These are phyloP conservation scores for Cetradonia linearis DNA, from an alignment of 495 filamentous ascomycete genomes.

Conservation along the genomic window DNA sequence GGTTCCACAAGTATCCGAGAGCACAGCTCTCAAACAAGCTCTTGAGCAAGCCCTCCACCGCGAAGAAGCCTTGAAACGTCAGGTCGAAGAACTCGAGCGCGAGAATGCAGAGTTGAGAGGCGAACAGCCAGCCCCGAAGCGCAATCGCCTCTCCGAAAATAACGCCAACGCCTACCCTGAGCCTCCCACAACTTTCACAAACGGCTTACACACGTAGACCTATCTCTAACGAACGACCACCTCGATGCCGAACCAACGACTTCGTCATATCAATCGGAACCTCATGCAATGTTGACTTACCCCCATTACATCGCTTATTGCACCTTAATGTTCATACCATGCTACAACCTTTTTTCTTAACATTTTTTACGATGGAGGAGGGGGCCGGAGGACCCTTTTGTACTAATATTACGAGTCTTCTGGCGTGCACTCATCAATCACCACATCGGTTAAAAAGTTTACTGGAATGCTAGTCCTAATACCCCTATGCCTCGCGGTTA, in stretches of 20 bases:
- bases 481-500: background rate
- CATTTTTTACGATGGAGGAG: background rate
- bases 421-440: background rate
- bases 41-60: constrained; percentile 65
- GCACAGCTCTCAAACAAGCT: constrained; percentile 51
- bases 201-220: constrained; percentile 11
- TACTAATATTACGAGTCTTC: constrained; percentile 15
- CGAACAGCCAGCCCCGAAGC: constrained; percentile 39
- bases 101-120: constrained; percentile 40
- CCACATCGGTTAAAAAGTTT: constrained; percentile 4
- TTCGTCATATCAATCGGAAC: background rate
- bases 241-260: constrained; percentile 5
- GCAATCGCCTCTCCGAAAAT: constrained; percentile 34
- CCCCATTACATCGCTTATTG: background rate
- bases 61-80: constrained; percentile 73
- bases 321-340: constrained; percentile 10
- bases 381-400: background rate
- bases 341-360: background rate
- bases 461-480: constrained; percentile 11
- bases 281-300: background rate
- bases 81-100: constrained; percentile 68
- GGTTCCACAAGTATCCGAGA: constrained; percentile 48
- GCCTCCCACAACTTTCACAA: constrained; percentile 14
- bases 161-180: constrained; percentile 36
- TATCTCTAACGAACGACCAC: background rate